Conservation (phyloP, 257 asterid species). For the Solanum tarapatanum region DNA sequence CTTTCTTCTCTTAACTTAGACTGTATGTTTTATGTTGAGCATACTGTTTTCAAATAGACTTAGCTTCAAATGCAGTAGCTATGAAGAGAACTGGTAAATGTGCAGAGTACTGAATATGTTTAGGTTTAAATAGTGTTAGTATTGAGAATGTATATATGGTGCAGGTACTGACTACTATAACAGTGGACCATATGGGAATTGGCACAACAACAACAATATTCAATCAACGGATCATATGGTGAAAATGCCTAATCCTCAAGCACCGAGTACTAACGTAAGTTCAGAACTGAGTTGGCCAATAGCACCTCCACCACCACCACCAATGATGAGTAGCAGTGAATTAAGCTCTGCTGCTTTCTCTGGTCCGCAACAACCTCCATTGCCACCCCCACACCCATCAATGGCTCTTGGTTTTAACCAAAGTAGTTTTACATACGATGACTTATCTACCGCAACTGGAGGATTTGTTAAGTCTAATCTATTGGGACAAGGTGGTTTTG, state of each 20-base stretch:
- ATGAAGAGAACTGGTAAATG: neutral
- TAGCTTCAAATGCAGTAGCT: neutral
- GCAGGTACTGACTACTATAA: conserved; percentile 16
- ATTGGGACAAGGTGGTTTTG: conserved; percentile 59
- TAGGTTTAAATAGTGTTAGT: conserved; percentile 15
- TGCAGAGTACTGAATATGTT: neutral
- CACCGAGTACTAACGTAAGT: conserved; percentile 40
- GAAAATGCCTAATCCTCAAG: conserved; percentile 36
- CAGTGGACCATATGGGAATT: conserved; percentile 21
- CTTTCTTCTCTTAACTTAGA: neutral
- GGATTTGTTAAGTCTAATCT: conserved; percentile 24
- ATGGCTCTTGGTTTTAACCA: conserved; percentile 34
- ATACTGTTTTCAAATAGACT: neutral
- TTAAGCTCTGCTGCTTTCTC: conserved; percentile 52
- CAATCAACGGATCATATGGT: conserved; percentile 27
- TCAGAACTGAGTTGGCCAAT: conserved; percentile 61
- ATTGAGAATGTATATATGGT: conserved; percentile 19
- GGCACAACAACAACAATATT: conserved; percentile 20
- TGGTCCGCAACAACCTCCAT: conserved; percentile 29
- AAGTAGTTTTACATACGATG: conserved; percentile 36
- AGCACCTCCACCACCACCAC: conserved; percentile 77
- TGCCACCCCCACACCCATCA: conserved; percentile 43
- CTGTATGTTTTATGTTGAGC: neutral
- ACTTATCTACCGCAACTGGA: conserved; percentile 35
- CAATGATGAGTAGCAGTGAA: conserved; percentile 54